A percentile compares a stretch with the other conserved stretches of the same genome.
These are phyloP conservation scores for Microsporum audouinii DNA, from an alignment of 2,329 filamentous ascomycete genomes.

Conservation along the genomic window DNA sequence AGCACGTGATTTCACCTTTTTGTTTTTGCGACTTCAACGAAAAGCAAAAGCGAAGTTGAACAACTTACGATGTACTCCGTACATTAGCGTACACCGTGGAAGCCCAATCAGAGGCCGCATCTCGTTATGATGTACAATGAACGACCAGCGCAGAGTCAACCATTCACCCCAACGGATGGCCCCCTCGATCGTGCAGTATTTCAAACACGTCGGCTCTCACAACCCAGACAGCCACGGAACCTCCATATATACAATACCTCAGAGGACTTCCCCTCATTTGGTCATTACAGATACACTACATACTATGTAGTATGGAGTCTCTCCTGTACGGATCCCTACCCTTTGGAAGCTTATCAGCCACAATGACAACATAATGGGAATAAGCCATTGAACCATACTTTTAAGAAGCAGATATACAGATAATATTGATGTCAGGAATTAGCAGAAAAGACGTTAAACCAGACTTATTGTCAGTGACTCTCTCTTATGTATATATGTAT, in stretches of 20 bases:
- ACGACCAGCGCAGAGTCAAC: background rate
- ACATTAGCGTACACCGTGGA: background rate
- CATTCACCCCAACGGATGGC: background rate
- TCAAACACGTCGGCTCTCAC: background rate
- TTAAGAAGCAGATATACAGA: background rate
- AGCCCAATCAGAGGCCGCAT: background rate
- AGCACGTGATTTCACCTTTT: background rate
- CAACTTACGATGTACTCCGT: background rate
- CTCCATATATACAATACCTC: too few relatives aligned
- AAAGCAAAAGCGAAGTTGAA: background rate
- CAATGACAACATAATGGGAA: too few relatives aligned
- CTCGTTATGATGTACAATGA: background rate
- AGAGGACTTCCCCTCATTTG: too few relatives aligned
- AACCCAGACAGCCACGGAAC: background rate
- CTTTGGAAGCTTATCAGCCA: too few relatives aligned
- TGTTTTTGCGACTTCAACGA: background rate
- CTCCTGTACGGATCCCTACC: too few relatives aligned
- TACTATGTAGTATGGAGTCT: too few relatives aligned
- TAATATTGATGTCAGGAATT: background rate
- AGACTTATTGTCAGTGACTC: background rate
- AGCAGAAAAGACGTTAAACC: background rate
- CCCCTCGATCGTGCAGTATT: background rate
- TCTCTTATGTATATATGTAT: background rate
- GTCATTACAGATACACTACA: too few relatives aligned
- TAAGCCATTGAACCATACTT: too few relatives aligned